Percentiles rank a stretch among this genome's conserved stretches.
These are phyloP conservation scores for Diaporthe australafricana DNA, from an alignment of 2,329 filamentous ascomycete genomes.

Conservation along the genomic window DNA sequence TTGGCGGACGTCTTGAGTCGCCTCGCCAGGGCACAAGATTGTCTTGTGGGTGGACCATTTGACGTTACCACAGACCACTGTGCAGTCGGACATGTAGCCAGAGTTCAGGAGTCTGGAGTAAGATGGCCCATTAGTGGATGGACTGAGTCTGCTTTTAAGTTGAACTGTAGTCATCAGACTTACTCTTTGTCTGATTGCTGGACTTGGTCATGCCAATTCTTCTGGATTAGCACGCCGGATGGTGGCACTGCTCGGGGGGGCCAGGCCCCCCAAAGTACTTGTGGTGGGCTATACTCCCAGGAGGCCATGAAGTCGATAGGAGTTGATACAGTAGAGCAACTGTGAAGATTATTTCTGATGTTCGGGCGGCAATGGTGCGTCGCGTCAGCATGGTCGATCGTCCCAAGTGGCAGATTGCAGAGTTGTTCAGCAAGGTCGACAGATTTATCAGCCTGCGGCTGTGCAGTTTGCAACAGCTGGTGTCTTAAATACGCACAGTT, in stretches of 20 bases:
- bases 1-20: too few relatives aligned
- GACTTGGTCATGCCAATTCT: background rate
- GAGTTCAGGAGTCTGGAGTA: background rate
- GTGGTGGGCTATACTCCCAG: background rate
- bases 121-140: background rate
- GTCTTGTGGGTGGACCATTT: background rate
- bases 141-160: background rate
- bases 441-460: background rate
- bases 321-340: background rate
- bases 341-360: background rate
- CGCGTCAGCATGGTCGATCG: background rate
- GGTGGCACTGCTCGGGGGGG: background rate
- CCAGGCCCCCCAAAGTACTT: background rate
- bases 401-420: background rate
- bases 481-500: background rate
- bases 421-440: background rate
- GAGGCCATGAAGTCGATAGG: background rate
- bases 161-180: too few relatives aligned
- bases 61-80: background rate
- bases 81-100: background rate
- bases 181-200: background rate
- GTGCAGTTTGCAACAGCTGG: background rate
- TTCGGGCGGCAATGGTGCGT: background rate
- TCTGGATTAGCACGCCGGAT: background rate
- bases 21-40: background rate